Evolutionary conservation across 495 filamentous ascomycete species (phyloP).

Genomic region (Penicillium chermesinum): DNA sequence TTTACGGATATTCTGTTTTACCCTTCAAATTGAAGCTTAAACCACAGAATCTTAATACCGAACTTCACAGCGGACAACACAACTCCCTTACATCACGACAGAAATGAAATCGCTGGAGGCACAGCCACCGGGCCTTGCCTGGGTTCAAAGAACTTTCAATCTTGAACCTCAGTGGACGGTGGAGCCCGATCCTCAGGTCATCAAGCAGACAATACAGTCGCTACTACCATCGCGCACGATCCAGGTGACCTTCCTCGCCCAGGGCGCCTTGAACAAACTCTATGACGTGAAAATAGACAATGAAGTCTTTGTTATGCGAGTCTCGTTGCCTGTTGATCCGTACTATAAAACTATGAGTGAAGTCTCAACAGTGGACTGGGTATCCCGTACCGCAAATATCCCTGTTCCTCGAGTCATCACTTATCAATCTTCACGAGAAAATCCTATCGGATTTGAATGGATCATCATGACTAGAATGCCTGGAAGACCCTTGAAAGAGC

Average conservation of each 20-base stretch:
- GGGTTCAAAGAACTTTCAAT: neutral
- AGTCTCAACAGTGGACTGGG: constrained; percentile 48
- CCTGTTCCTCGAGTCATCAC: constrained; percentile 48
- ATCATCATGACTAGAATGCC: constrained; percentile 48
- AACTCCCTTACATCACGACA: too few species aligned
- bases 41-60: too few species aligned
- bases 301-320: constrained; percentile 38
- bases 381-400: constrained; percentile 41
- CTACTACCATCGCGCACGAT: constrained; percentile 2
- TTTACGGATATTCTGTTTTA: too few species aligned
- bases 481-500: constrained; percentile 25
- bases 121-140: neutral
- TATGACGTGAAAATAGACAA: constrained; percentile 6
- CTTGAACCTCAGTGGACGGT: constrained; percentile 3
- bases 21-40: too few species aligned
- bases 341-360: constrained; percentile 49
- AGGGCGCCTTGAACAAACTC: constrained; percentile 11
- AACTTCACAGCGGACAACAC: too few species aligned
- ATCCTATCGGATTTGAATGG: constrained; percentile 55
- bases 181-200: neutral
- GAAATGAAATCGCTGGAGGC: neutral
- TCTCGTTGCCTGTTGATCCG: constrained; percentile 51
- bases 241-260: constrained; percentile 3
- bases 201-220: constrained; percentile 9
- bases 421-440: constrained; percentile 41